Evolutionary conservation across 805 yeast species (phyloP).

Genomic region (Candida fluviatilis): DNA sequence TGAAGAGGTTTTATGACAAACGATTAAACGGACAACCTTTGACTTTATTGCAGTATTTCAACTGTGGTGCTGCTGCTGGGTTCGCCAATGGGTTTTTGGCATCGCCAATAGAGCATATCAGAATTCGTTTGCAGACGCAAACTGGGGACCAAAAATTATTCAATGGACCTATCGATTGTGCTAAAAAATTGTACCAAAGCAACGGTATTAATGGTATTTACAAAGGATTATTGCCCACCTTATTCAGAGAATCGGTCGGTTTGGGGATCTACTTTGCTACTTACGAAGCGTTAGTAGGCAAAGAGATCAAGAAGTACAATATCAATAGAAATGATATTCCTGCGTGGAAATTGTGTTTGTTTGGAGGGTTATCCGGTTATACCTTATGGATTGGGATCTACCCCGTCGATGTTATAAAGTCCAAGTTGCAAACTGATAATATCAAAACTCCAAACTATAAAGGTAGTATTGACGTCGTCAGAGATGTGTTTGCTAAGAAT

Average conservation of each 20-base stretch:
- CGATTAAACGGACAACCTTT: conserved; percentile 45
- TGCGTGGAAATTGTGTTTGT: conserved; percentile 79
- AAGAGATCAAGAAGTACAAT: conserved; percentile 48
- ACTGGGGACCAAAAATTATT: conserved; percentile 49
- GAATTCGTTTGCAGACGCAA: conserved; percentile 92
- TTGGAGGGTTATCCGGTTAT: conserved; percentile 90
- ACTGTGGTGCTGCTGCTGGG: conserved; percentile 90
- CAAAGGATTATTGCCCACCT: conserved; percentile 80
- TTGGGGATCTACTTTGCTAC: conserved; percentile 85
- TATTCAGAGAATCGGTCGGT: conserved; percentile 82
- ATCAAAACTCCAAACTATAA: conserved; percentile 56
- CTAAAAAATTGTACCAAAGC: conserved; percentile 49
- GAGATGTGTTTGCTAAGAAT: conserved; percentile 45
- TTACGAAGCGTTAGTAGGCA: conserved; percentile 81
- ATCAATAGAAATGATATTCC: conserved; percentile 70
- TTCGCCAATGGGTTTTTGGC: conserved; percentile 85
- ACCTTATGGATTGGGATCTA: conserved; percentile 81
- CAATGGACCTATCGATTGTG: conserved; percentile 72
- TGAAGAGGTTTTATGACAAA: conserved; percentile 72
- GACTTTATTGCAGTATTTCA: conserved; percentile 63
- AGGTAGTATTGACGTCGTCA: conserved; percentile 56
- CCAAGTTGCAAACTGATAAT: conserved; percentile 71
- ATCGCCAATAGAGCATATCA: conserved; percentile 90
- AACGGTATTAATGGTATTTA: conserved; percentile 61
- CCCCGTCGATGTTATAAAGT: conserved; percentile 89